phyloP scores from a whole-genome alignment of 306 rosid species.

The Rosa chinensis region DNA sequence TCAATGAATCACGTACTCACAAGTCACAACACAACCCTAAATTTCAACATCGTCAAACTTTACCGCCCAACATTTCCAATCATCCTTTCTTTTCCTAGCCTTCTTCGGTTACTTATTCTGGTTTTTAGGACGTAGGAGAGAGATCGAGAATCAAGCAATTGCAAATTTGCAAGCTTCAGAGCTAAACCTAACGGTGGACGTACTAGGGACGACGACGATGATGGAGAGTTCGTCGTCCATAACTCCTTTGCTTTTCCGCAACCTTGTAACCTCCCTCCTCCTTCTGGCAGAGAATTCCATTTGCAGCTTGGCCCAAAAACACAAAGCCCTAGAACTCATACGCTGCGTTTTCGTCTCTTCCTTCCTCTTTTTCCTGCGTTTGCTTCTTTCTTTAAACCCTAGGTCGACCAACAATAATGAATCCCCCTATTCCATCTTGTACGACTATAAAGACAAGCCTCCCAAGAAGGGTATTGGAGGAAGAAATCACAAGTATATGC shows the following conservation, averaged over 20 bases:
- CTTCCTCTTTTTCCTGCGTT: slow-evolving; percentile 50
- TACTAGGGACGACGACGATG: slow-evolving; percentile 8
- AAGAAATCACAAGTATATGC: not conserved
- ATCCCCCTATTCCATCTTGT: not conserved
- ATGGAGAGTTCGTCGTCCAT: slow-evolving; percentile 32
- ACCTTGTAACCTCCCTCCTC: slow-evolving; percentile 37
- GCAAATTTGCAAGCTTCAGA: not conserved
- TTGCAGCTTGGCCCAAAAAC: slow-evolving; percentile 24
- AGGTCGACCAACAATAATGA: not conserved
- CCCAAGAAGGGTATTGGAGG: not conserved
- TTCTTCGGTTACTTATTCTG: not conserved
- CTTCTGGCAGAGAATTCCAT: slow-evolving; percentile 40
- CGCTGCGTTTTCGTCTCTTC: slow-evolving; percentile 38
- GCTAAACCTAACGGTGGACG: not conserved
- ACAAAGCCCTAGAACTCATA: slow-evolving; percentile 45
- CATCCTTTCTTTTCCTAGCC: not conserved
- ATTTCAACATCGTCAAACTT: not conserved
- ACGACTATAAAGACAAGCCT: not conserved
- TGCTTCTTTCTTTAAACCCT: slow-evolving; percentile 39
- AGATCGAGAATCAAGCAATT: not conserved
- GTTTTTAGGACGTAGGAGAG: not conserved
- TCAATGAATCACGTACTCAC: not conserved
- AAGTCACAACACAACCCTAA: not conserved
- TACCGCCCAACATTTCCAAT: not conserved
- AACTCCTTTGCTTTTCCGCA: slow-evolving; percentile 49